Percentiles rank a stretch among this genome's conserved stretches.
Evolutionary conservation across 192 early-diverging fungal genomes (phyloP).

Genomic region (Coemansia sp.): DNA sequence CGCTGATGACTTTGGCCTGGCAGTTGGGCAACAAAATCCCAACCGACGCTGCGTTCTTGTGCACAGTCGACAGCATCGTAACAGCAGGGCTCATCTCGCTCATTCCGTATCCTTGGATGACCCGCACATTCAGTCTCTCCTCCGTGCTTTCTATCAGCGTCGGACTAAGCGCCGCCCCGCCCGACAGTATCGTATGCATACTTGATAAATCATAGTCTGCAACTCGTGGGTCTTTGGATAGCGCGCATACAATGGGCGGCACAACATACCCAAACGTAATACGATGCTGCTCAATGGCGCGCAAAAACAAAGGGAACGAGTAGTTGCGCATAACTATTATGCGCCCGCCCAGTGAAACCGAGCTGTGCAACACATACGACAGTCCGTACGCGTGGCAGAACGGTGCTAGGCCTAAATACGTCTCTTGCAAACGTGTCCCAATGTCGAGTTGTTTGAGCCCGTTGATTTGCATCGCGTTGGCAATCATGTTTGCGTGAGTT

Average conservation of each 20-base stretch:
- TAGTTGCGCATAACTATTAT: constrained; percentile 77
- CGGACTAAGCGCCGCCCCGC: constrained; percentile 76
- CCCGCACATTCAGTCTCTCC: constrained; percentile 38
- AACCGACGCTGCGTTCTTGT: constrained; percentile 55
- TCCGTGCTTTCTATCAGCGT: constrained; percentile 61
- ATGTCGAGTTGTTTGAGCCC: constrained; percentile 15
- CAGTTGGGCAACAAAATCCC: constrained; percentile 73
- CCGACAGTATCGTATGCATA: constrained; percentile 65
- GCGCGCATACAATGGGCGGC: constrained; percentile 64
- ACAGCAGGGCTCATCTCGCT: constrained; percentile 58
- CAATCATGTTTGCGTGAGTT: constrained; percentile 69
- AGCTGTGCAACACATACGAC: constrained; percentile 55
- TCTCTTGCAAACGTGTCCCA: too few species aligned
- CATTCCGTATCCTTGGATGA: constrained; percentile 71
- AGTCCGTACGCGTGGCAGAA: constrained; percentile 76
- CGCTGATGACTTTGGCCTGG: constrained; percentile 72
- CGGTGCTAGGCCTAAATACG: constrained; percentile 57
- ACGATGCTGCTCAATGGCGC: constrained; percentile 63
- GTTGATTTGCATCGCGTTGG: constrained; percentile 60
- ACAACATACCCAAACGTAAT: constrained; percentile 67
- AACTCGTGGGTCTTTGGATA: constrained; percentile 79
- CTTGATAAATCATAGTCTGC: constrained; percentile 67
- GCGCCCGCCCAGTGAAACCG: constrained; percentile 38
- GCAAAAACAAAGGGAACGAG: constrained; percentile 62
- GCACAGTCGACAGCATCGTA: constrained; percentile 43